A percentile compares a stretch with the other conserved stretches of the same genome.
Conservation (phyloP, 1,284 basidiomycete genomes). For the Ganoderma sinense region DNA sequence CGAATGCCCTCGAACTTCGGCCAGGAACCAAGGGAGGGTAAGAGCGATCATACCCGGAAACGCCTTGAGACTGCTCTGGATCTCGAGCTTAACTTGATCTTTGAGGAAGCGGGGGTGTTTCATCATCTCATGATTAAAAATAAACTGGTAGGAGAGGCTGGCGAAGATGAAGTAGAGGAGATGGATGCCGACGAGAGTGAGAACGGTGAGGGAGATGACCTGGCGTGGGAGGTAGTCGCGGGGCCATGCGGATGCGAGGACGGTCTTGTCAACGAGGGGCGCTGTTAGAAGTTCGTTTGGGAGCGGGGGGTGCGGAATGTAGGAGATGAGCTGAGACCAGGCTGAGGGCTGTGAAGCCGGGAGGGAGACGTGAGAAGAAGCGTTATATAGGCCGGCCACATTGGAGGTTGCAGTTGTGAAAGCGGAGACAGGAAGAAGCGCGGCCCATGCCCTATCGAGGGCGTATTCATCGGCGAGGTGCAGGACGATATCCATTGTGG, state of each 20-base stretch:
- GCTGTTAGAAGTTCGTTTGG: slow-evolving; percentile 43
- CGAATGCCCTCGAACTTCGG: slow-evolving; percentile 89
- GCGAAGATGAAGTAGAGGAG: slow-evolving; percentile 91
- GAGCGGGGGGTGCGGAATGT: slow-evolving; percentile 65
- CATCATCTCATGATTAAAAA: slow-evolving; percentile 98
- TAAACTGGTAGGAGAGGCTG: slow-evolving; percentile 80
- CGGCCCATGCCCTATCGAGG: slow-evolving; percentile 84
- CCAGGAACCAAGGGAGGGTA: slow-evolving; percentile 94
- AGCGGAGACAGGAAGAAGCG: slow-evolving; percentile 74
- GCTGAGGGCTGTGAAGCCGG: slow-evolving; percentile 43
- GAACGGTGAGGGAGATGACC: slow-evolving; percentile 71
- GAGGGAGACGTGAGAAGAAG: slow-evolving; percentile 45
- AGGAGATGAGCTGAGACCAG: slow-evolving; percentile 63
- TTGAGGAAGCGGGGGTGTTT: slow-evolving; percentile 93
- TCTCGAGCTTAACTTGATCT: slow-evolving; percentile 88
- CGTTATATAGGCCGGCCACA: slow-evolving; percentile 38
- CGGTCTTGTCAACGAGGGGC: slow-evolving; percentile 37
- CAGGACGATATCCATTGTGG: slow-evolving; percentile 85
- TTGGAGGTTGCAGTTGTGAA: slow-evolving; percentile 46
- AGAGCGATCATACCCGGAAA: slow-evolving; percentile 85
- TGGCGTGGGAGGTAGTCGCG: slow-evolving; percentile 86
- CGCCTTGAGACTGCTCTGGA: slow-evolving; percentile 76
- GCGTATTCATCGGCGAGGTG: slow-evolving; percentile 75
- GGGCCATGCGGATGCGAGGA: slow-evolving; percentile 73
- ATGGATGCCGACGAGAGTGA: slow-evolving; percentile 87